Evolutionary conservation across 169 alveolate species (phyloP), one percentile per base, ranked within the genome.

Genomic region (Plasmodium falciparum): DNA sequence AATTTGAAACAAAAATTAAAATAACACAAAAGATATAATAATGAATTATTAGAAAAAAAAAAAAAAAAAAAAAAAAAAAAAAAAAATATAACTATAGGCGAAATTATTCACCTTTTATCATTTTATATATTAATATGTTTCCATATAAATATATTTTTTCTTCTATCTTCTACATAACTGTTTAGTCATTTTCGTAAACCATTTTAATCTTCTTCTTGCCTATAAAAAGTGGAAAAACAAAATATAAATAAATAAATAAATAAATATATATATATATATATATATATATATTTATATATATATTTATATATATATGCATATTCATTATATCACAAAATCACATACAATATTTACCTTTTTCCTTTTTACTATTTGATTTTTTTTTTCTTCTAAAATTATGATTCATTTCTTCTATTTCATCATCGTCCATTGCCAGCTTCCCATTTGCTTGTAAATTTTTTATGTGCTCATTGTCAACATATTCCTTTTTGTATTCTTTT

Each of bases 381-480:
- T 73, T 69, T 47, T 69, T 66, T 47, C 58, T 80, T 22, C 70
- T 13, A 58, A 63, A 76, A 22, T 22, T 76, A 17, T 33, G 22
- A 56, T 76, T 69, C 39, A 80, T 13, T 22, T 80, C 78, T 45
- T 80, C 90, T 47, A 69, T 54, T 80, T 80, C 90, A 59, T 80
- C 83, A 2, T 69, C 90, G 43, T 80, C 56, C 5, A 39, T 5
- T 13, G 45, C 24, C n/a, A 85, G 43, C 54, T 85, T 58, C 45
- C 92, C 92, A 20, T 26, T 43, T 54, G 67, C 90, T 62, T 67
- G 90, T 20, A 80, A 62, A 12, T 54, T 67, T 71, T 71, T 80
- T 58, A 80, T 80, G 50, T 80, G 63, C 24, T 80, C 90, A 58
- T 15, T 49, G 62, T 80, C 73, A 49, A 80, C 90, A 61, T 62